Evolutionary conservation across 352 stramenopile species (phyloP).

Genomic region (Pythium dissotocum): DNA sequence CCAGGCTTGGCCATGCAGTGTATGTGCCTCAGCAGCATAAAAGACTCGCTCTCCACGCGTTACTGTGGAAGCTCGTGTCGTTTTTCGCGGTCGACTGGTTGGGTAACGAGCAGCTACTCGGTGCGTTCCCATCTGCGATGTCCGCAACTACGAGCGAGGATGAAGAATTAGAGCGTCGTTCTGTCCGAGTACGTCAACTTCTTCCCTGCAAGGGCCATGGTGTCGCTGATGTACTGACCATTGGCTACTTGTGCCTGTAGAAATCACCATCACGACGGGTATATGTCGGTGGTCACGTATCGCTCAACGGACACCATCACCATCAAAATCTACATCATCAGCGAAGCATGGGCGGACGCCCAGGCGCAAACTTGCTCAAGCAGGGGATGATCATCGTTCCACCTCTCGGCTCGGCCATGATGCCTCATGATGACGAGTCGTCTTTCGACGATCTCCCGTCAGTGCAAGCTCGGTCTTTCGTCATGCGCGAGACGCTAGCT

Average conservation of each 20-base stretch:
- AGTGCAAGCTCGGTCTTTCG: slow-evolving; percentile 8
- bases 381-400: slow-evolving; percentile 40
- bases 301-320: slow-evolving; percentile 12
- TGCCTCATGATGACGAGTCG: slow-evolving; percentile 23
- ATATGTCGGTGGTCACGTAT: slow-evolving; percentile 22
- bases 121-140: slow-evolving; percentile 3
- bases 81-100: slow-evolving; percentile 51
- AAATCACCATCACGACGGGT: slow-evolving; percentile 15
- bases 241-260: background rate
- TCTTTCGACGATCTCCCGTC: background rate
- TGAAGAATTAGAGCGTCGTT: slow-evolving; percentile 24
- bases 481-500: slow-evolving; percentile 2
- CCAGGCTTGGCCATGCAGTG: slow-evolving; percentile 32
- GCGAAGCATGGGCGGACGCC: slow-evolving; percentile 1
- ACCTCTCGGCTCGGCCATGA: slow-evolving; percentile 33
- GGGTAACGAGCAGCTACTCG: slow-evolving; percentile 13
- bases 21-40: slow-evolving; percentile 4
- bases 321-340: slow-evolving; percentile 19
- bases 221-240: background rate
- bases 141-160: slow-evolving; percentile 8
- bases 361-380: slow-evolving; percentile 25
- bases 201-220: background rate
- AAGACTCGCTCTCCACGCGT: slow-evolving; percentile 26
- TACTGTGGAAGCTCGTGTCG: slow-evolving; percentile 55
- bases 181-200: background rate